Evolutionary conservation across 2,329 filamentous ascomycete species (phyloP).

Genomic region (Fusarium vanettenii): DNA sequence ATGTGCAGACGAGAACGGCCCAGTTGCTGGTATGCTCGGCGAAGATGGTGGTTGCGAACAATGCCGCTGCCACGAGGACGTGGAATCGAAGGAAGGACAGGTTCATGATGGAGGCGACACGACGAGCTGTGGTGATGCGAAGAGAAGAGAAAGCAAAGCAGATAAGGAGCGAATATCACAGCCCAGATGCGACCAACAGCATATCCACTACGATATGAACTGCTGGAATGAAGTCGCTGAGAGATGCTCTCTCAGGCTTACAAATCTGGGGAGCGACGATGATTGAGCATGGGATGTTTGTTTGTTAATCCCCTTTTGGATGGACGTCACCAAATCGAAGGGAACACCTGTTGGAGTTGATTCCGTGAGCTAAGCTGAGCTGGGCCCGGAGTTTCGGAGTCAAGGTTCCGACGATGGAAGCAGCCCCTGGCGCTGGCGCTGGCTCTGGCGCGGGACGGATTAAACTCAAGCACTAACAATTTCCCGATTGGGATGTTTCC

Average conservation of each 20-base stretch:
- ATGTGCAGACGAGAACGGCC: slow-evolving; percentile 98
- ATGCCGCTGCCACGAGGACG: slow-evolving; percentile 59
- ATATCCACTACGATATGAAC: slow-evolving; percentile 22
- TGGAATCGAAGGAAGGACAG: slow-evolving; percentile 58
- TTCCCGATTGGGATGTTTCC: slow-evolving; percentile 19
- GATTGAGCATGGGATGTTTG: slow-evolving; percentile 24
- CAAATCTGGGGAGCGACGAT: slow-evolving; percentile 36
- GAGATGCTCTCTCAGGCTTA: slow-evolving; percentile 37
- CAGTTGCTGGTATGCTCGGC: slow-evolving; percentile 97
- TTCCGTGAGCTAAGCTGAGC: slow-evolving; percentile 11
- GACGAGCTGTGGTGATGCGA: slow-evolving; percentile 9
- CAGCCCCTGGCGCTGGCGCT: slow-evolving; percentile 26
- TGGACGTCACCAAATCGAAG: slow-evolving; percentile 32
- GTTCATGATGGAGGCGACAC: slow-evolving; percentile 58
- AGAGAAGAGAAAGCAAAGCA: slow-evolving; percentile 12
- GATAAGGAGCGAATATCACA: slow-evolving; percentile 21
- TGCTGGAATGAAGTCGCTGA: slow-evolving; percentile 26
- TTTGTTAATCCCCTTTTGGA: slow-evolving; percentile 28
- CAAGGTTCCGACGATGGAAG: slow-evolving; percentile 12
- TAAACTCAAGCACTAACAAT: slow-evolving; percentile 34
- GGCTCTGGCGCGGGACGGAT: slow-evolving; percentile 26
- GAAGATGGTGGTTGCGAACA: slow-evolving; percentile 60
- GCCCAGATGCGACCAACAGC: slow-evolving; percentile 23
- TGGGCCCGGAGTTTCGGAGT: slow-evolving; percentile 37
- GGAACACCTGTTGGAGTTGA: slow-evolving; percentile 26